phyloP scores from a whole-genome alignment of 805 yeast genomes.

The Starmerella floricola region DNA sequence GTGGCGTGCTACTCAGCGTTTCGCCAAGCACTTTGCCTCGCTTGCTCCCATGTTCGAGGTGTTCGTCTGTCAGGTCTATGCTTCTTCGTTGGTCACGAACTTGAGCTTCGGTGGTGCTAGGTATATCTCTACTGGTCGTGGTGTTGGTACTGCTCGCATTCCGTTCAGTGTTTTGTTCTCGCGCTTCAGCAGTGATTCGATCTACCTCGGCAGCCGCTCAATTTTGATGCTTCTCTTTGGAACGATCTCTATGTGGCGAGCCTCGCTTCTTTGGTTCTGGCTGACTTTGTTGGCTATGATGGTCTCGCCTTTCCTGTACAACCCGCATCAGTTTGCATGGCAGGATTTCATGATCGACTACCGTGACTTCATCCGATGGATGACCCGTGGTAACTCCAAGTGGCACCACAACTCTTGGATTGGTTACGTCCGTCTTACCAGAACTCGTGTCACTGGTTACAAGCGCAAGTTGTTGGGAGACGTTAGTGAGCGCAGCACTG shows the following conservation, averaged over 20 bases:
- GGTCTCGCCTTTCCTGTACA: slow-evolving; percentile 87
- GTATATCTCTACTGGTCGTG: slow-evolving; percentile 87
- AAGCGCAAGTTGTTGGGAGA: slow-evolving; percentile 61
- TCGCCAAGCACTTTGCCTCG: slow-evolving; percentile 64
- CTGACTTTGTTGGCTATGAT: slow-evolving; percentile 75
- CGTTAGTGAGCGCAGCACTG: slow-evolving; percentile 50
- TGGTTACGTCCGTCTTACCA: slow-evolving; percentile 54
- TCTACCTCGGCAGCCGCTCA: slow-evolving; percentile 64
- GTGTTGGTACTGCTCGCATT: slow-evolving; percentile 75
- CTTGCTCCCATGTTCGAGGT: slow-evolving; percentile 89
- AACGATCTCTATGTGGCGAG: slow-evolving; percentile 79
- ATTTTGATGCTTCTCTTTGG: slow-evolving; percentile 63
- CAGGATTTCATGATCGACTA: slow-evolving; percentile 93
- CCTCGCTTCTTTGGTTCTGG: slow-evolving; percentile 96
- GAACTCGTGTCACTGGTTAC: slow-evolving; percentile 88
- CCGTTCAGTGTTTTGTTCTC: slow-evolving; percentile 64
- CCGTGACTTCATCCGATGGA: slow-evolving; percentile 83
- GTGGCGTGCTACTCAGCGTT: slow-evolving; percentile 57
- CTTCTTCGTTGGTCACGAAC: slow-evolving; percentile 62
- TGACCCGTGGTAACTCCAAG: slow-evolving; percentile 62
- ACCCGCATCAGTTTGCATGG: slow-evolving; percentile 97
- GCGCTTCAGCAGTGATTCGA: slow-evolving; percentile 61
- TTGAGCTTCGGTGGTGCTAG: slow-evolving; percentile 83
- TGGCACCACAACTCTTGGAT: slow-evolving; percentile 71
- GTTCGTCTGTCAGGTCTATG: slow-evolving; percentile 86